phyloP scores from a whole-genome alignment of 768 basidiomycete genomes.

The Tricholoma sp. region DNA sequence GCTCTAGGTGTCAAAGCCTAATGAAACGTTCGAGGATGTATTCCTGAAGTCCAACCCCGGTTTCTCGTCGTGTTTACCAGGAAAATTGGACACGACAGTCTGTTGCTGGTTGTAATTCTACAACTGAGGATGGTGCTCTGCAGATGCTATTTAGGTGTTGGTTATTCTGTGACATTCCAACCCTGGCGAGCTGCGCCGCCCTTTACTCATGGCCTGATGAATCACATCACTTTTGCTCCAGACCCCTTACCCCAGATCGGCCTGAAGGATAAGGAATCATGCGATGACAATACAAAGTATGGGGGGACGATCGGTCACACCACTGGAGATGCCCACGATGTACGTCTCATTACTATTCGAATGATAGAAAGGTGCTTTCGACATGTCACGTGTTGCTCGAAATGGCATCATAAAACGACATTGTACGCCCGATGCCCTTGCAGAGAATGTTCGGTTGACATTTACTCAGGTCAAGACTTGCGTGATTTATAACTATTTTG shows the following conservation, averaged over 20 bases:
- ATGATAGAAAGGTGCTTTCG: not conserved
- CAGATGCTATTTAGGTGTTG: not conserved
- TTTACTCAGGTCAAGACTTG: not conserved
- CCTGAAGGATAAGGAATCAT: not conserved
- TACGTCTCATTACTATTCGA: not conserved
- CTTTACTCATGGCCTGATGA: not conserved
- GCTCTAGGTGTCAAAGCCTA: too few species aligned
- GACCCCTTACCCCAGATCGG: not conserved
- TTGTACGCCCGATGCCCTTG: not conserved
- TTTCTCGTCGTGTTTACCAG: not conserved
- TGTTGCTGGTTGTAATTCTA: not conserved
- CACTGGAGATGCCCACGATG: not conserved
- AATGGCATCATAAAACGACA: not conserved
- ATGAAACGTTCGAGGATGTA: too few species aligned
- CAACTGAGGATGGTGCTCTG: not conserved
- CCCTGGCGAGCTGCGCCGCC: too few species aligned
- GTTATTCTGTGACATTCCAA: not conserved
- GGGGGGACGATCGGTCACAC: not conserved
- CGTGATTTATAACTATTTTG: not conserved
- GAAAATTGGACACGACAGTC: not conserved
- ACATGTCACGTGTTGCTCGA: too few species aligned
- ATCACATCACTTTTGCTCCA: not conserved
- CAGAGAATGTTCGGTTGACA: not conserved
- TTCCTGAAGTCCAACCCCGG: not conserved
- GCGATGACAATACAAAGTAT: not conserved